phyloP scores from a whole-genome alignment of 2,329 filamentous ascomycete genomes.

The Venturia aucupariae region DNA sequence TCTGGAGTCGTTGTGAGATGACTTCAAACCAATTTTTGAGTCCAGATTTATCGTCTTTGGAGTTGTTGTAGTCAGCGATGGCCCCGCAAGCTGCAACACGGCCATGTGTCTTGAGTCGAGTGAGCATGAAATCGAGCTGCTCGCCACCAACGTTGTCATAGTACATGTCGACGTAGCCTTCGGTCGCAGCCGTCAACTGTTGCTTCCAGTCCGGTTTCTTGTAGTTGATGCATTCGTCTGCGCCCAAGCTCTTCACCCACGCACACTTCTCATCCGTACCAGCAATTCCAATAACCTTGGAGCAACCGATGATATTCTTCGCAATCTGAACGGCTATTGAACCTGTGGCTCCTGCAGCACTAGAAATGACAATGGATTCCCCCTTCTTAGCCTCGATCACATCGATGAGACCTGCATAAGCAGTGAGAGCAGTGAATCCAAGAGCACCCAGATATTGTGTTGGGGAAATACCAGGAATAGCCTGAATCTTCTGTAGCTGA shows the following conservation, averaged over 20 bases:
- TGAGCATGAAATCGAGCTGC: conserved; percentile 39
- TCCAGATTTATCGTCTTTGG: conserved; percentile 21
- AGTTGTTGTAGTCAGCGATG: conserved; percentile 34
- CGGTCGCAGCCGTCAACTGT: conserved; percentile 38
- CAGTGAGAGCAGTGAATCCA: conserved; percentile 35
- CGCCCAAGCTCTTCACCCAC: conserved; percentile 42
- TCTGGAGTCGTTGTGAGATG: conserved; percentile 31
- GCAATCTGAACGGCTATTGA: conserved; percentile 45
- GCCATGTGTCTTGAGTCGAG: conserved; percentile 32
- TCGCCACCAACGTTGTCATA: conserved; percentile 44
- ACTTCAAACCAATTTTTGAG: conserved; percentile 38
- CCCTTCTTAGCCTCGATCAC: conserved; percentile 30
- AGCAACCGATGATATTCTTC: conserved; percentile 38
- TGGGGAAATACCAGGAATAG: conserved; percentile 28
- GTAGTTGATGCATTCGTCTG: conserved; percentile 48
- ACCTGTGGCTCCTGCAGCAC: conserved; percentile 41
- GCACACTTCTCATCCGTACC: conserved; percentile 44
- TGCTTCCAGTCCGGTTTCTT: conserved; percentile 38
- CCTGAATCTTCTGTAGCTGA: conserved; percentile 24
- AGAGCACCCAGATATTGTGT: conserved; percentile 41
- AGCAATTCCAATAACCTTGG: conserved; percentile 43
- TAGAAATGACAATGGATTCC: conserved; percentile 38
- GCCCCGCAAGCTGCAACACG: conserved; percentile 36
- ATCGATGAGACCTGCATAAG: conserved; percentile 37
- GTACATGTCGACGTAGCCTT: conserved; percentile 43